Evolutionary conservation across 495 filamentous ascomycete species (phyloP).

Genomic region (Penicillium simplicissimum): DNA sequence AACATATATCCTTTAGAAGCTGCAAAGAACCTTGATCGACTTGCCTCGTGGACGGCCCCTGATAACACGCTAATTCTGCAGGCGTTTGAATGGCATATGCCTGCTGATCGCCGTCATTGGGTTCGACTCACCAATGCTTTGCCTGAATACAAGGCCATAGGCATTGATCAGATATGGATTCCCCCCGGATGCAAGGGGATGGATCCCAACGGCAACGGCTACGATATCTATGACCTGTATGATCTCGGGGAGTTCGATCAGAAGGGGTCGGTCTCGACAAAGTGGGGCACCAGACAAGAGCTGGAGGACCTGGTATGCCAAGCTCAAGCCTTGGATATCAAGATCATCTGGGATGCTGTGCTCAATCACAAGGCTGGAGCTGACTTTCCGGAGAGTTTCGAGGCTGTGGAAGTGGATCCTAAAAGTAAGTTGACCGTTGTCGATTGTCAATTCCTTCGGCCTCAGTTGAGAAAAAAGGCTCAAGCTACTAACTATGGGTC

Average conservation of each 20-base stretch:
- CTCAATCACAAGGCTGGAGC: slow-evolving; percentile 76
- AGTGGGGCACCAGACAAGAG: slow-evolving; percentile 71
- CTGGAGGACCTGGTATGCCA: slow-evolving; percentile 52
- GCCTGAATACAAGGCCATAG: slow-evolving; percentile 57
- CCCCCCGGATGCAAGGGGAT: slow-evolving; percentile 74
- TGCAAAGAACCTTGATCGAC: slow-evolving; percentile 31
- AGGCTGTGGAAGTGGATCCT: slow-evolving; percentile 62
- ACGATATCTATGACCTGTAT: slow-evolving; percentile 76
- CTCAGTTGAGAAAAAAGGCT: neutral
- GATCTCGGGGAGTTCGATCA: slow-evolving; percentile 78
- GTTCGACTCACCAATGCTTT: slow-evolving; percentile 55
- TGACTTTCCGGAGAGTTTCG: slow-evolving; percentile 60
- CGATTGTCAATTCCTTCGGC: no score
- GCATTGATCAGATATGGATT: slow-evolving; percentile 69
- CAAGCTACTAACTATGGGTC: neutral
- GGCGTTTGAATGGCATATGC: slow-evolving; percentile 75
- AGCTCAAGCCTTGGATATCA: slow-evolving; percentile 55
- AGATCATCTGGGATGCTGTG: slow-evolving; percentile 73
- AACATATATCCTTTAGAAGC: slow-evolving; percentile 20
- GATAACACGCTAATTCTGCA: slow-evolving; percentile 68
- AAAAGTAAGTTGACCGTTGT: slow-evolving; percentile 35
- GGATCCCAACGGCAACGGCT: slow-evolving; percentile 65
- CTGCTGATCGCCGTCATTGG: slow-evolving; percentile 65
- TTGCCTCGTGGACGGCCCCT: slow-evolving; percentile 36
- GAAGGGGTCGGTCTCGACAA: slow-evolving; percentile 62